phyloP scores from a whole-genome alignment of 257 asterid genomes.

The Solanum sejunctum region DNA sequence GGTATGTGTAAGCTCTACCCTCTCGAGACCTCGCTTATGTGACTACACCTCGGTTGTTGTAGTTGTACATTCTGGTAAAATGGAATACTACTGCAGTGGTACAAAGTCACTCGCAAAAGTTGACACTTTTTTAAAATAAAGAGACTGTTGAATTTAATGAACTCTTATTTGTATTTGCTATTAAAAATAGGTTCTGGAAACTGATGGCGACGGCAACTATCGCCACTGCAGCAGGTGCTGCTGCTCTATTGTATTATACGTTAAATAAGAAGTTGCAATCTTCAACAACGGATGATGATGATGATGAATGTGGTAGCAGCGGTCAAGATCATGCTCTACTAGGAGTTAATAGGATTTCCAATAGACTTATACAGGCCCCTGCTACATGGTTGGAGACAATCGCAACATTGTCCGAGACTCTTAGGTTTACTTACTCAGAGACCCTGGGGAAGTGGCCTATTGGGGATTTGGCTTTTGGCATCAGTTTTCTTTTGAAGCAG shows the following conservation, averaged over 20 bases:
- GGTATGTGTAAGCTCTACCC: not conserved
- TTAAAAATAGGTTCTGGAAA: conserved; percentile 28
- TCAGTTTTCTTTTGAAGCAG: conserved; percentile 82
- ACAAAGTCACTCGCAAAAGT: not conserved
- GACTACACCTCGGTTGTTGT: not conserved
- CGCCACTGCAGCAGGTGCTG: conserved; percentile 99
- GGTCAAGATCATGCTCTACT: conserved; percentile 29
- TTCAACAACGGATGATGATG: conserved; percentile 24
- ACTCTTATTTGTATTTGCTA: not conserved
- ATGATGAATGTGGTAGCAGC: conserved; percentile 48
- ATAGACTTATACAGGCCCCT: conserved; percentile 91
- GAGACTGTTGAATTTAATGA: not conserved
- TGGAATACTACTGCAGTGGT: not conserved
- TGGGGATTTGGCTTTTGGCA: conserved; percentile 98
- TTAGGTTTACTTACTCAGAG: conserved; percentile 92
- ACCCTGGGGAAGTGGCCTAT: conserved; percentile 99
- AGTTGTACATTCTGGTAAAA: not conserved
- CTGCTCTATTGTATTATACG: conserved; percentile 87
- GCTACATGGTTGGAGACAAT: conserved; percentile 98
- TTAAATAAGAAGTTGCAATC: conserved; percentile 62
- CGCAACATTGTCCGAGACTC: conserved; percentile 90
- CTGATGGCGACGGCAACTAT: conserved; percentile 96
- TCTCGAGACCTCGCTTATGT: not conserved
- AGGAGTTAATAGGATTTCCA: conserved; percentile 66
- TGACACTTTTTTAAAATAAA: not conserved